Percentiles rank a stretch among this genome's conserved stretches.
These are phyloP conservation scores for Cryptococcus maquisensis DNA, from an alignment of 1,284 basidiomycete genomes.

Conservation along the genomic window DNA sequence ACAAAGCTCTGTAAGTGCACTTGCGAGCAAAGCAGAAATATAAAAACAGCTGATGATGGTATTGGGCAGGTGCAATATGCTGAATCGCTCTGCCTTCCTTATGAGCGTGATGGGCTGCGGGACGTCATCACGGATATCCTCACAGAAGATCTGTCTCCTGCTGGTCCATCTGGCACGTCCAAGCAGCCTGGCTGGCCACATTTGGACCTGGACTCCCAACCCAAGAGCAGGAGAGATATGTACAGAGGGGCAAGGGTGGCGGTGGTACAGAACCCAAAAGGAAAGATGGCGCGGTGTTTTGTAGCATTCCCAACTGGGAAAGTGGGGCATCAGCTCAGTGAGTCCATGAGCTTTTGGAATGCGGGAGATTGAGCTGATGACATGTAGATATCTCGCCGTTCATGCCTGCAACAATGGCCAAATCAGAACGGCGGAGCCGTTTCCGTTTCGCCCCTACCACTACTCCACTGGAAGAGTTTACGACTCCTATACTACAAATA, in stretches of 20 bases:
- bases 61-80: slow-evolving; percentile 7
- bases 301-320: slow-evolving; percentile 29
- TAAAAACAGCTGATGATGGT: background rate
- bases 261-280: slow-evolving; percentile 11
- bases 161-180: slow-evolving; percentile 13
- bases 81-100: slow-evolving; percentile 13
- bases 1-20: slow-evolving; percentile 15
- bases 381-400: slow-evolving; percentile 30
- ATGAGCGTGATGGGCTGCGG: slow-evolving; percentile 13
- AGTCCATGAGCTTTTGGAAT: slow-evolving; percentile 2
- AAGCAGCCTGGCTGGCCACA: slow-evolving; percentile 6
- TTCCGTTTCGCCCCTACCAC: slow-evolving; percentile 18
- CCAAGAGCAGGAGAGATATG: slow-evolving; percentile 7
- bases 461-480: slow-evolving; percentile 15
- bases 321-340: slow-evolving; percentile 32
- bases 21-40: too few relatives aligned
- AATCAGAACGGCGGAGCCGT: background rate
- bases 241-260: slow-evolving; percentile 18
- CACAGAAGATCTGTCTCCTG: background rate
- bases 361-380: background rate
- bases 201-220: background rate
- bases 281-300: slow-evolving; percentile 14
- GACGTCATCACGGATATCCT: slow-evolving; percentile 9
- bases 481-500: slow-evolving; percentile 29
- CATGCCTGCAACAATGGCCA: slow-evolving; percentile 10